These are phyloP conservation scores for Phytophthora tentaculata DNA, from an alignment of 352 stramenopile species.

Conservation along the genomic window DNA sequence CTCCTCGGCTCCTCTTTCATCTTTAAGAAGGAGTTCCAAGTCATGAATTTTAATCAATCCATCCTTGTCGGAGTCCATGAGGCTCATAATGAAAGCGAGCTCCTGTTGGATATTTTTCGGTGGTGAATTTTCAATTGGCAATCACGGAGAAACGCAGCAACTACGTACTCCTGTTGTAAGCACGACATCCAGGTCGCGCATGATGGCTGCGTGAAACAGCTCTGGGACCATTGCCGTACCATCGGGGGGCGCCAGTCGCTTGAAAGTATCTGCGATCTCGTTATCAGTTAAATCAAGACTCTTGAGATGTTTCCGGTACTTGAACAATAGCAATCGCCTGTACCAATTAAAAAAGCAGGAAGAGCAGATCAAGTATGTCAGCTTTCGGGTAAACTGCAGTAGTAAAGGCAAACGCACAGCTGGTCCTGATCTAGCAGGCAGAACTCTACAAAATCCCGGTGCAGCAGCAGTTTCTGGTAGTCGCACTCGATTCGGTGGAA, in stretches of 20 bases:
- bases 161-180: slow-evolving; percentile 79
- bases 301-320: slow-evolving; percentile 70
- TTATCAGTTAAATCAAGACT: slow-evolving; percentile 75
- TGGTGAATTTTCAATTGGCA: not conserved
- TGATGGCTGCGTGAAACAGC: slow-evolving; percentile 66
- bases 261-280: slow-evolving; percentile 80
- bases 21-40: slow-evolving; percentile 77
- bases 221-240: slow-evolving; percentile 54
- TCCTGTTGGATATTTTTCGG: slow-evolving; percentile 42
- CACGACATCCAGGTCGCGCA: slow-evolving; percentile 76
- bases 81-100: slow-evolving; percentile 59
- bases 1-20: slow-evolving; percentile 55
- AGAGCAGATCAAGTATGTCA: not conserved
- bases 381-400: not conserved
- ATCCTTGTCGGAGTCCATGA: slow-evolving; percentile 78
- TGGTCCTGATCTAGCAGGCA: slow-evolving; percentile 83
- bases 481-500: slow-evolving; percentile 77
- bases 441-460: slow-evolving; percentile 83
- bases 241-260: slow-evolving; percentile 49
- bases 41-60: slow-evolving; percentile 70
- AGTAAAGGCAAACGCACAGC: slow-evolving; percentile 44
- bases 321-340: slow-evolving; percentile 77
- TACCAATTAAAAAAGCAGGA: not conserved
- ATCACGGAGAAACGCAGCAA: not conserved
- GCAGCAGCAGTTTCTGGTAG: slow-evolving; percentile 58